Conservation (phyloP, 345 rosid species). For the Eucalyptus pumila region DNA sequence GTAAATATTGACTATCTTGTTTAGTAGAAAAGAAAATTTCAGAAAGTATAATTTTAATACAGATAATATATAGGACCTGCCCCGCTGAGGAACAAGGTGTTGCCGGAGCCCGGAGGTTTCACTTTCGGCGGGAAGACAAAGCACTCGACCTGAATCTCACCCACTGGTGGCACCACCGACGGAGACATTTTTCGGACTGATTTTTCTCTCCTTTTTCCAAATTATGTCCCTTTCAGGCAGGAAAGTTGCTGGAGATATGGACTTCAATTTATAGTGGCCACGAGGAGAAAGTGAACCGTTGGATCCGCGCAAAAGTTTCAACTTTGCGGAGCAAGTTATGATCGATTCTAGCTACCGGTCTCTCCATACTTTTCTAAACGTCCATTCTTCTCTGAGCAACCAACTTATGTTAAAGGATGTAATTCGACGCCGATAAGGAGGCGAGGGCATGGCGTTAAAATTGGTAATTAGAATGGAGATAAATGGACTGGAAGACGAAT, state of each 20-base stretch:
- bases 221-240: neutral
- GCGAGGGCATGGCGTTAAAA: neutral
- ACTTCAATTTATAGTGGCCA: neutral
- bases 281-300: neutral
- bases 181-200: neutral
- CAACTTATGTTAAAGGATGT: neutral
- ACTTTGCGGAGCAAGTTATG: neutral
- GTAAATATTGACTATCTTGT: neutral
- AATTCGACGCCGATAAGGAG: neutral
- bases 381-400: neutral
- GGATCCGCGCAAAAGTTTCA: neutral
- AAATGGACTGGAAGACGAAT: too few relatives aligned
- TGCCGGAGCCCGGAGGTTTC: slow-evolving; percentile 49
- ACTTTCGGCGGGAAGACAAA: slow-evolving; percentile 31
- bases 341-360: neutral
- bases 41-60: neutral
- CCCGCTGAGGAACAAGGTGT: slow-evolving; percentile 56
- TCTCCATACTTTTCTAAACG: neutral
- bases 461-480: too few relatives aligned
- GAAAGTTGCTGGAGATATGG: neutral
- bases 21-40: neutral
- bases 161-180: slow-evolving; percentile 2
- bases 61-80: slow-evolving; percentile 20
- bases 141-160: slow-evolving; percentile 32
- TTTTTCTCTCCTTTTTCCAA: neutral